Percentiles rank a stretch among this genome's conserved stretches.
Conservation (phyloP, 164 flowering plant species). For the Kalanchoe fedtschenkoi region DNA sequence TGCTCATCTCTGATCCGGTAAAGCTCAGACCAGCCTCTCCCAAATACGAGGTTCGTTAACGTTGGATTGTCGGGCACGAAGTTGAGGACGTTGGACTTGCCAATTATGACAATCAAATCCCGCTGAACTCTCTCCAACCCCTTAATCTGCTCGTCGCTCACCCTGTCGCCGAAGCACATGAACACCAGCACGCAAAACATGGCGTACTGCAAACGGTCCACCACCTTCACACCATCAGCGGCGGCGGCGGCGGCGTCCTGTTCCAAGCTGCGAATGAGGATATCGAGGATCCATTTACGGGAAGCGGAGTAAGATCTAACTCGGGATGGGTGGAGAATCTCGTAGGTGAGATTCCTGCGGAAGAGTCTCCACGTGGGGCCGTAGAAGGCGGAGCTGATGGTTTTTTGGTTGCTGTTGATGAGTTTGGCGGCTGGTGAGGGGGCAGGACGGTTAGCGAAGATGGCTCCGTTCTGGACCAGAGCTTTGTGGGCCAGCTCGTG, state of each 20-base stretch:
- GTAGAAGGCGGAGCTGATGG: too few relatives aligned
- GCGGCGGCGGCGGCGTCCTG: too few relatives aligned
- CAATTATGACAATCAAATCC: not conserved
- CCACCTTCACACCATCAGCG: not conserved
- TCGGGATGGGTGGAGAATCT: too few relatives aligned
- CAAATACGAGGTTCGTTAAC: not conserved
- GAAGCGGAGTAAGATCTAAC: constrained; percentile 7
- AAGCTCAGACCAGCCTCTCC: not conserved
- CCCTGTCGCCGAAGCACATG: not conserved
- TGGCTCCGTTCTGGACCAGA: too few relatives aligned
- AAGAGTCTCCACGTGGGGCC: too few relatives aligned
- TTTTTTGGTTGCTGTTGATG: not conserved
- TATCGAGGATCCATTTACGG: constrained; percentile 6
- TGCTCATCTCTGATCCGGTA: constrained; percentile 3
- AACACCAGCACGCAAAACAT: not conserved
- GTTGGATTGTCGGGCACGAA: not conserved
- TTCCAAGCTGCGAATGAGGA: too few relatives aligned
- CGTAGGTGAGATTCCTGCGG: too few relatives aligned
- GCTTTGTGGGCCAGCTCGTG: too few relatives aligned
- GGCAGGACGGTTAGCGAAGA: too few relatives aligned
- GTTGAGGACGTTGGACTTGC: not conserved
- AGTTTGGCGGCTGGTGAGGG: not conserved
- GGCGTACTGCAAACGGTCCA: not conserved
- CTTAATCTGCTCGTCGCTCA: not conserved
- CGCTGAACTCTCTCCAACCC: not conserved